Percentiles rank a stretch among this genome's conserved stretches.
These are phyloP conservation scores for Floccularia luteovirens DNA, from an alignment of 768 basidiomycete species.

Conservation along the genomic window DNA sequence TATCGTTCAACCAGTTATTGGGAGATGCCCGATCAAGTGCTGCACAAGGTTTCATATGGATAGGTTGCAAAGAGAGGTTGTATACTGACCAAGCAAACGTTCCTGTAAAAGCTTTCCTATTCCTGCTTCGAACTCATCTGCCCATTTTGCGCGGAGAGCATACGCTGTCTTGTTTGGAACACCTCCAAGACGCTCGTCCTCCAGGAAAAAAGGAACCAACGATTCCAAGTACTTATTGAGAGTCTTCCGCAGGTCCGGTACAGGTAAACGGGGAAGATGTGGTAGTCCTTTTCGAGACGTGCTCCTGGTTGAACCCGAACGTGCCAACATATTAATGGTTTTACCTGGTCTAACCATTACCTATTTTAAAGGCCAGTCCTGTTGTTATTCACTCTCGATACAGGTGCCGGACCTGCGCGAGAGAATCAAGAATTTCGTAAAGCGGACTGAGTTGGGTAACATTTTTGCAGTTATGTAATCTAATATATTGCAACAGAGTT, in stretches of 20 bases:
- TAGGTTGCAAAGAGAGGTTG: background rate
- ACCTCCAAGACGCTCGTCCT: slow-evolving; percentile 59
- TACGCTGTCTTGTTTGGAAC: slow-evolving; percentile 42
- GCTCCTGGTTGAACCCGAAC: too few species aligned
- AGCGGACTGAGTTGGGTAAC: too few species aligned
- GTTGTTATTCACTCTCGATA: too few species aligned
- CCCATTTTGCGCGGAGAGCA: slow-evolving; percentile 49
- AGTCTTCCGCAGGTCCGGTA: slow-evolving; percentile 71
- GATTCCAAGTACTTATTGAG: slow-evolving; percentile 74
- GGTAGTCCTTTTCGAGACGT: too few species aligned
- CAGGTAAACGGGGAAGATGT: slow-evolving; percentile 64
- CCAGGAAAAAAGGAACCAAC: slow-evolving; percentile 70
- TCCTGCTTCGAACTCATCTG: slow-evolving; percentile 62
- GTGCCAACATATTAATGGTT: too few species aligned
- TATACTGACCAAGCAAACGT: slow-evolving; percentile 56
- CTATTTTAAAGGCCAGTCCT: too few species aligned
- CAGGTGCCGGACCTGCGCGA: too few species aligned
- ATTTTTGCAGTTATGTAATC: too few species aligned
- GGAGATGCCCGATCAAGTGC: slow-evolving; percentile 81
- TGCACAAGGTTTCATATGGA: slow-evolving; percentile 11
- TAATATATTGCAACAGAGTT: too few species aligned
- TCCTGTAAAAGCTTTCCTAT: slow-evolving; percentile 66
- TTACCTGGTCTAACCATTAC: too few species aligned
- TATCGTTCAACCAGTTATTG: slow-evolving; percentile 91
- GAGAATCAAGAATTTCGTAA: too few species aligned